Base-by-base conservation (phyloP, 192 early-diverging fungal species). In the Mortierella hygrophila region DNA sequence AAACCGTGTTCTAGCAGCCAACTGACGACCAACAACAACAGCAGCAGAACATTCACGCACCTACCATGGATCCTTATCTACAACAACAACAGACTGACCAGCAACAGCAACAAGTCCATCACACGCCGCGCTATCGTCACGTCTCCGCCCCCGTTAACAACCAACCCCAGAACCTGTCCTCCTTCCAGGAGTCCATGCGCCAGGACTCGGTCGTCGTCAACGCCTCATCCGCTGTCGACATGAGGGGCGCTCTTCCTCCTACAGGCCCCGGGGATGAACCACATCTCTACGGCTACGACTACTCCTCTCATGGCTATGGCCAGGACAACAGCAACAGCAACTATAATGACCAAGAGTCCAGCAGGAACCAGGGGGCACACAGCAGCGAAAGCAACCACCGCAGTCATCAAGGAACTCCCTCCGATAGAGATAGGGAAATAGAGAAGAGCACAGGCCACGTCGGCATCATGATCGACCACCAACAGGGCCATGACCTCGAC, bases 401-500 rank as follows among this genome's bases (percentile, higher is more conserved):
- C 46, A 81, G 55, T 32, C 20, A 20, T 74, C 40, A 26, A 9
- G 69, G 74, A 72, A 55, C 55, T 68, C 41, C 41, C 26, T 63
- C 70, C 16, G 75, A 77, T 29, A 71, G 41, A 35, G 38, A 26
- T 1, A 23, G 18, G 29, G 38, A 26, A 10, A 23, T 3, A 21
- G 38, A 68, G 26, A 23, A 70, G 70, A 78, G 79, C 74, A 79
- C 74, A 78, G 78, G 79, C 75, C 79, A 86, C 47, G 84, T 86
- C 3, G 84, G 84, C 70, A 86, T 86, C 74, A 81, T 21, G 32
- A 80, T 86, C 49, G 84, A 86, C 70, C 69, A 82, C 68, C 81
- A 76, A 23, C 74, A 76, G 32, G 47, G 49, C 23, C 72, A 32
- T 68, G 72, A 80, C 60, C 38, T 55, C 5, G 78, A 47, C 74